Base-by-base conservation (phyloP, 1,284 basidiomycete genomes). In the Rugosomyces carneus region DNA sequence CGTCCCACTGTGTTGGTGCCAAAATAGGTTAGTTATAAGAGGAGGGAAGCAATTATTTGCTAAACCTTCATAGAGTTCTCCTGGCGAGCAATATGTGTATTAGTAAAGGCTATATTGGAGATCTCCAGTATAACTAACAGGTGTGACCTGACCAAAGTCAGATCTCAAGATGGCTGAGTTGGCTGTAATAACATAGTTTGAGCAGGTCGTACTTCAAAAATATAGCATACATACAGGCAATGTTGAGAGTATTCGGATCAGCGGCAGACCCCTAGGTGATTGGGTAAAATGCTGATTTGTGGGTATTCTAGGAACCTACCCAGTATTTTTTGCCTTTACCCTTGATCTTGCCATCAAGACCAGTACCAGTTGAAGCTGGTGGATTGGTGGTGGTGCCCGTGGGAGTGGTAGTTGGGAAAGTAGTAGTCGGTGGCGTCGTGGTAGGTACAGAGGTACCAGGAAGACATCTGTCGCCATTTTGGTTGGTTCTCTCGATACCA, bases 41-140 rank as follows among this genome's bases (percentile, higher is more conserved):
- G 16, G 16, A 11, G 36, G 3, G 21, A 26, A 16, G 15, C 8
- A 9, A 19, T 27, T 16, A 38, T 19, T 11, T 8, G 10, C 35
- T 1, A 19, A 40, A 60, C 57, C 52, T 60, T 60, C 58, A 60
- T 53, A 2, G 58, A 60, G 42, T 59, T 60, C 54, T 59, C 58
- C 57, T 58, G 36, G 11, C 15, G n/a, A 26, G 31, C n/a, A n/a
- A 24, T n/a, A 43, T 44, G 15, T 2, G 2, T 1, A 1, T 27
- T 19, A 7, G n/a, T 9, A 9, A 19, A 32, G 21, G 13, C 26
- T n/a, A 46, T 24, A 19, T 10, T 32, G 13, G 1, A 4, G 21
- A 20, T 16, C n/a, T 26, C 10, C 5, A 26, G 5, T 10, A 26
- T 13, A 31, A 45, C 57, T 47, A 20, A 57, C 57, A n/a, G 59